Evolutionary conservation across 805 yeast genomes (phyloP).

Genomic region (Saturnispora galanensis): DNA sequence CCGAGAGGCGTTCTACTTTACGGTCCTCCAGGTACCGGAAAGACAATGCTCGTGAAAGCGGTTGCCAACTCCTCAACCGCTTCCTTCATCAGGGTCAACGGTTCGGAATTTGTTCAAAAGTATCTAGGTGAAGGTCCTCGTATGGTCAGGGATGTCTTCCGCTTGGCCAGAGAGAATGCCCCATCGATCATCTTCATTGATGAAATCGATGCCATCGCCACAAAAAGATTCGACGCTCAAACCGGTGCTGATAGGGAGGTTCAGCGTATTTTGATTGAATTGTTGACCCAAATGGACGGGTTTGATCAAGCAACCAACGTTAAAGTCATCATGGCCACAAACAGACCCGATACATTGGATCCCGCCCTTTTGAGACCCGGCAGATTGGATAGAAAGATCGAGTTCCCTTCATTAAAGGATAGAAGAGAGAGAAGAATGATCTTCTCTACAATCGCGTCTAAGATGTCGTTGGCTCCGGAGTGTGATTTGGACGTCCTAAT

Average conservation of each 20-base stretch:
- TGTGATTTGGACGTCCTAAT: constrained; percentile 91
- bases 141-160: constrained; percentile 97
- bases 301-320: constrained; percentile 93
- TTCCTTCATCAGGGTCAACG: constrained; percentile 90
- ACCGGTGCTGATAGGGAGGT: constrained; percentile 99
- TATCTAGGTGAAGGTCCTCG: constrained; percentile 99
- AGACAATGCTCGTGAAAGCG: constrained; percentile 97
- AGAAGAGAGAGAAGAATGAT: constrained; percentile 97
- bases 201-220: constrained; percentile 98
- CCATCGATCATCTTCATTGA: constrained; percentile 97
- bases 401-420: constrained; percentile 91
- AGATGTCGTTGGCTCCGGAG: constrained; percentile 97
- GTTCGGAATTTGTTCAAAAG: constrained; percentile 97
- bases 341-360: constrained; percentile 97
- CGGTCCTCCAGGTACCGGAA: constrained; percentile 99
- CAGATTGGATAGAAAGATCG: constrained; percentile 95
- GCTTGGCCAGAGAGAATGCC: constrained; percentile 94
- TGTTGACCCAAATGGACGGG: constrained; percentile 98
- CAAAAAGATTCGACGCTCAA: constrained; percentile 98
- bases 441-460: constrained; percentile 91
- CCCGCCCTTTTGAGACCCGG: constrained; percentile 98
- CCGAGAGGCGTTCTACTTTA: constrained; percentile 95
- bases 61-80: constrained; percentile 97
- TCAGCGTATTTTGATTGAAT: constrained; percentile 91
- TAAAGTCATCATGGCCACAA: constrained; percentile 98